Evolutionary conservation across 2,329 filamentous ascomycete genomes (phyloP).

Genomic region (Colletotrichum sp.): DNA sequence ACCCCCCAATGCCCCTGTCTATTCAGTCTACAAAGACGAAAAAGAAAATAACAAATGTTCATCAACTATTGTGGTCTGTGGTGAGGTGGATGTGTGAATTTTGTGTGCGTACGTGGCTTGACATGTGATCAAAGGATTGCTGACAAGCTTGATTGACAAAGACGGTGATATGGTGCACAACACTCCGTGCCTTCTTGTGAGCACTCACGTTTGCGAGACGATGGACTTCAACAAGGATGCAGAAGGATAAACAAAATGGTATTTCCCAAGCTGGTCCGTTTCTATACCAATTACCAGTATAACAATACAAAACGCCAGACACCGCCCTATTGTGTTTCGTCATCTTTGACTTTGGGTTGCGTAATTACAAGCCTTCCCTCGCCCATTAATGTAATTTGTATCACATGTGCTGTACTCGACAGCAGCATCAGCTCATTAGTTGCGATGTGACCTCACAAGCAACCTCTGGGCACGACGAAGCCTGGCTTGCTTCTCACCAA

Average conservation of each 20-base stretch:
- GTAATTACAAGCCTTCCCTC: not conserved
- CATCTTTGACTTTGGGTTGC: not conserved
- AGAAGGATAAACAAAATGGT: not conserved
- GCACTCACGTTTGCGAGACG: not conserved
- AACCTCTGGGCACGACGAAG: slow-evolving; percentile 45
- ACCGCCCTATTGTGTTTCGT: not conserved
- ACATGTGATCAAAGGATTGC: not conserved
- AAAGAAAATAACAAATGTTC: slow-evolving; percentile 25
- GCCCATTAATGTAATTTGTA: not conserved
- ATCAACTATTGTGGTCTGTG: slow-evolving; percentile 1
- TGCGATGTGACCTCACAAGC: slow-evolving; percentile 25
- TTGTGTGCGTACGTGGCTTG: not conserved
- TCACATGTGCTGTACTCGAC: not conserved
- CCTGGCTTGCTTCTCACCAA: slow-evolving; percentile 42
- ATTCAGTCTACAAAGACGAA: slow-evolving; percentile 22
- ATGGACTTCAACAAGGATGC: not conserved
- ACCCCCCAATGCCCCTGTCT: slow-evolving; percentile 20
- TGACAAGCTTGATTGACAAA: not conserved
- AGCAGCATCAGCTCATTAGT: not conserved
- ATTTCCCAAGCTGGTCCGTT: not conserved
- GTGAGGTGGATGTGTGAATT: not conserved
- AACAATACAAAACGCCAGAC: not conserved
- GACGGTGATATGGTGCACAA: not conserved
- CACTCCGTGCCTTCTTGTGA: not conserved
- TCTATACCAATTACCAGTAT: not conserved